Base-by-base conservation (phyloP, 441 rosid genomes). In the Syzygium malaccense region DNA sequence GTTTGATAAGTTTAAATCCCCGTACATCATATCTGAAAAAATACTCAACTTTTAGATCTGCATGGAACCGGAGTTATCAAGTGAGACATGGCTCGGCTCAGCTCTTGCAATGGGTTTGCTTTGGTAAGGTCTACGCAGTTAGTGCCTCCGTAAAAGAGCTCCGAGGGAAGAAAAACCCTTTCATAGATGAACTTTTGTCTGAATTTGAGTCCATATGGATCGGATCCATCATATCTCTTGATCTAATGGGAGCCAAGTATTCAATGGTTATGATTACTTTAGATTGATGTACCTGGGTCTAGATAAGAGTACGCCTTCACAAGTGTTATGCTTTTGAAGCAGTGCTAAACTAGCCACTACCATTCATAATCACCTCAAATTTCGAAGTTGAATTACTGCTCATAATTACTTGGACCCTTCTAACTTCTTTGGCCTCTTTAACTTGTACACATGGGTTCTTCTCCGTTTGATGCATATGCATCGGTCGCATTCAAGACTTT, bases 281-380 rank as follows among this genome's bases (percentile, higher is more conserved):
- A 5, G 9, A 55, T 55, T 18, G 10, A 8, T 30, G 41, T 17
- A 30, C 23, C 18, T 0, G 23, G 19, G 26, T 68, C 8, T 0
- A 19, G 28, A 68, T 68, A 5, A 19, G 41, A 19, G 26, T 33
- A 9, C 26, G 37, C 15, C 26, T 33, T 33, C 15, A 2, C 2
- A 0, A 30, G 75, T 8, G 75, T 15, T 64, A 15, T 41, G 75
- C 41, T 17, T 64, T 30, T 64, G 48, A 1, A 18, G 48, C 0
- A 33, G 26, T 18, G 19, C 5, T 19, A 14, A 9, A 33, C 25
- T 33, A 68, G 13, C 25, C 32, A 0, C 11, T 20, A 0, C 41
- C 8, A 1, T 18, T 17, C 2, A 5, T 25, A 66, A 32, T 66
- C 78, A 17, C 78, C 45, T 66, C 32, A 32, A 17, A 19, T 19